Evolutionary conservation across 495 filamentous ascomycete species (phyloP), one percentile per base, ranked within the genome.

Genomic region (Polyplosphaeria fusca): DNA sequence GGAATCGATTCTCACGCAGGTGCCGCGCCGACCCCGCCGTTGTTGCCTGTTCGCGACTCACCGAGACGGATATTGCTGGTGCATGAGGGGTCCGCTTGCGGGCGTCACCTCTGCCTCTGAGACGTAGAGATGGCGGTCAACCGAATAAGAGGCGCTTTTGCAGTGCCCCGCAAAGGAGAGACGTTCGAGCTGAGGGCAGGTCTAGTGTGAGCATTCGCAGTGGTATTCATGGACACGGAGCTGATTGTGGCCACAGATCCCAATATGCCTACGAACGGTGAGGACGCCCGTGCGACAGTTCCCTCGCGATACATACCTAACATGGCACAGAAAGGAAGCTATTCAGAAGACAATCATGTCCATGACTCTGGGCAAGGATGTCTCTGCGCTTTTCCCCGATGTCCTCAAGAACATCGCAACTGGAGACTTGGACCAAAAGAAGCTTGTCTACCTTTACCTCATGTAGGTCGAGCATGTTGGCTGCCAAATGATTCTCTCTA

Each of bases 261-360:
- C 93, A 99, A 75, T 99, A 97, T 85, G 93, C 94, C 53, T 96
- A 94, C 72, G 93, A 99, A 79, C 83, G 85, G 83, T 86, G 75
- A 61, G 76, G 66, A 20, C 32, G 41, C 47, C 13, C 18, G 32
- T 19, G 18, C 32, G 23, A 25, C 3, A 4, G 9, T 41, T 25
- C 20, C 22, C 13, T 13, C 56, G 7, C 24, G 27, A 25, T 12
- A n/a, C 16, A 28, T 50, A 62, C 75, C 76, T 59, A 76, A 11
- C 9, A 27, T 47, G 20, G 16, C 35, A 16, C 64, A 86, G 92
- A 61, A 99, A 99, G 71, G 93, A 99, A 74, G 86, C 94, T 18
- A 99, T 99, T 64, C 91, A 97, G 71, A 97, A 95, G 76, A 99
- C 93, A 32, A 99, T 99, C 72, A 96, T 96, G 88, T 87, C 93